phyloP scores from a whole-genome alignment of 495 filamentous ascomycete species.

The Bryoglossum gracile region DNA sequence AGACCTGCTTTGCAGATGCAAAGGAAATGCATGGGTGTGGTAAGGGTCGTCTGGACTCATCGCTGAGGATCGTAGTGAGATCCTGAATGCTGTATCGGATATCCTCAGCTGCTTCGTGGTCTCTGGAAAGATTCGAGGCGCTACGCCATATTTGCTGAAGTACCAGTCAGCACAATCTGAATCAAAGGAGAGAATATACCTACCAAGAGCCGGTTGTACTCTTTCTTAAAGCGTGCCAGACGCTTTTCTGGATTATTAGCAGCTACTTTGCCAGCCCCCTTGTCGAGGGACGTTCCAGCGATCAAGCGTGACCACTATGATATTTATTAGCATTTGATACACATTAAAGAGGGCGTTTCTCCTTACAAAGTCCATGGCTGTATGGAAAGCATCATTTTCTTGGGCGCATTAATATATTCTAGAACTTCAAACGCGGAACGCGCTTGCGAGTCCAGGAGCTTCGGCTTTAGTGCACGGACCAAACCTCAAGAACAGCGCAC shows the following conservation, averaged over 20 bases:
- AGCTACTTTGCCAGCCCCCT: slow-evolving; percentile 46
- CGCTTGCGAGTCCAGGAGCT: background rate
- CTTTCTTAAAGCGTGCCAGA: slow-evolving; percentile 80
- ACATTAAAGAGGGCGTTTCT: background rate
- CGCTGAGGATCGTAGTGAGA: slow-evolving; percentile 72
- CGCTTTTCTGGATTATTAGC: slow-evolving; percentile 76
- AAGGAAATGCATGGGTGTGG: slow-evolving; percentile 86
- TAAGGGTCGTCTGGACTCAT: slow-evolving; percentile 79
- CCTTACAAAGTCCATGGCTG: slow-evolving; percentile 27
- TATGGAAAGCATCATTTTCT: slow-evolving; percentile 17
- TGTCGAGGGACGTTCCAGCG: slow-evolving; percentile 64
- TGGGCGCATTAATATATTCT: slow-evolving; percentile 15
- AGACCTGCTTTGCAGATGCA: slow-evolving; percentile 76
- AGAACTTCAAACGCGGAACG: slow-evolving; percentile 5
- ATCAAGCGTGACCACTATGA: slow-evolving; percentile 80
- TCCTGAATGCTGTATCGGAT: slow-evolving; percentile 48
- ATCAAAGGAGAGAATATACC: slow-evolving; percentile 9
- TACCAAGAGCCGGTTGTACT: slow-evolving; percentile 80
- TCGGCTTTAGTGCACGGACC: background rate
- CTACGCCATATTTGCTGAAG: slow-evolving; percentile 72
- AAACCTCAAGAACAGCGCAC: too few species aligned
- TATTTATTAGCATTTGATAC: background rate
- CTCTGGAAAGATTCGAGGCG: slow-evolving; percentile 44
- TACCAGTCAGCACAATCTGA: slow-evolving; percentile 6
- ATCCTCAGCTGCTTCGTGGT: slow-evolving; percentile 45